These are phyloP conservation scores for Boechera divaricarpa DNA, from an alignment of 345 rosid genomes.

Conservation along the genomic window DNA sequence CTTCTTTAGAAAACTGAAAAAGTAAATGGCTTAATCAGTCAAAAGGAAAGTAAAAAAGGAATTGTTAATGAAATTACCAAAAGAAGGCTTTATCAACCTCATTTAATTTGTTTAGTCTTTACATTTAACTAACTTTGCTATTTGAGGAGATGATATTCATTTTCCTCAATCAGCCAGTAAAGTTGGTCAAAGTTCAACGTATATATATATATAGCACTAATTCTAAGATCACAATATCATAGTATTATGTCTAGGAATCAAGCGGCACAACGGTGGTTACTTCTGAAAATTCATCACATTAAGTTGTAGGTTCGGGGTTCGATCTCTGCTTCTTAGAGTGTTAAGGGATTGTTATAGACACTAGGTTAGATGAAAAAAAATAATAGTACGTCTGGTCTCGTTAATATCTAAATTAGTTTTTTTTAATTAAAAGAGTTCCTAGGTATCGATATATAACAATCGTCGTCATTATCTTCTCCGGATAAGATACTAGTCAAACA, in stretches of 20 bases:
- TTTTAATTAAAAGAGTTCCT: neutral
- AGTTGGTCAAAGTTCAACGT: conserved; percentile 33
- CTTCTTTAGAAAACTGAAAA: neutral
- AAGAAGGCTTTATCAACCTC: conserved; percentile 28
- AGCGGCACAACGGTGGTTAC: too few species aligned
- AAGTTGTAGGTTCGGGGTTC: too few species aligned
- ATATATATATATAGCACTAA: neutral
- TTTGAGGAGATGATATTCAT: conserved; percentile 2
- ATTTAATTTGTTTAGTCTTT: neutral
- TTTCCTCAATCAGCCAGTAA: conserved; percentile 16
- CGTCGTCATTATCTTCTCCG: conserved; percentile 32
- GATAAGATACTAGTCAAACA: conserved; percentile 26
- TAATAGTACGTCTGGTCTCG: too few species aligned
- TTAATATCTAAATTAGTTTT: neutral
- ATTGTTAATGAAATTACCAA: conserved; percentile 14
- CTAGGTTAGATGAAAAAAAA: too few species aligned
- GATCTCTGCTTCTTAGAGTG: too few species aligned
- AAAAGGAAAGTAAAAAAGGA: conserved; percentile 5
- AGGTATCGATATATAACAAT: neutral
- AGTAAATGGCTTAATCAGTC: conserved; percentile 15
- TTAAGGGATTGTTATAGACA: too few species aligned
- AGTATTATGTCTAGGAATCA: conserved; percentile 17
- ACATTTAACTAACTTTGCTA: conserved; percentile 22
- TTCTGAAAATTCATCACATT: too few species aligned
- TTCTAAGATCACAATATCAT: conserved; percentile 8